Evolutionary conservation across 179 eudicot species (phyloP).

Genomic region (Patellifolia procumbens): DNA sequence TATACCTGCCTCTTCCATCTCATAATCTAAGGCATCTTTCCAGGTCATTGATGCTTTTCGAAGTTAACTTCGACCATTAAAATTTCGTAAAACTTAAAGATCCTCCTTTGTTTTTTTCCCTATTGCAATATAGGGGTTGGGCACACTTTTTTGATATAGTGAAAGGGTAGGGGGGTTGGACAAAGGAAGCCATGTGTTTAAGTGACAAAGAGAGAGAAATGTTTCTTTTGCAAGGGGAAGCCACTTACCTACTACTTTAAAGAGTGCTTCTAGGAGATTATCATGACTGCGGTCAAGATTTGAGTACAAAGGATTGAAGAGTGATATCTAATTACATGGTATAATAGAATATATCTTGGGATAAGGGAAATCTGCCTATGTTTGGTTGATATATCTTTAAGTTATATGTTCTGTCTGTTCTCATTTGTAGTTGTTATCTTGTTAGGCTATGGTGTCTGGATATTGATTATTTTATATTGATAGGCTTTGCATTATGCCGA

Average conservation of each 20-base stretch:
- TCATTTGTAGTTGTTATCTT: background rate
- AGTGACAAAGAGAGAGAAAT: background rate
- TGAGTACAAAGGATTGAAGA: background rate
- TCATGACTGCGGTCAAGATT: background rate
- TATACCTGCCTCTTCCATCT: background rate
- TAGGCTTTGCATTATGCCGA: slow-evolving; percentile 90
- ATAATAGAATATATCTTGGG: background rate
- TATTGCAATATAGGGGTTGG: background rate
- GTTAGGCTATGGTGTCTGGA: slow-evolving; percentile 7
- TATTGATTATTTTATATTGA: slow-evolving; percentile 23
- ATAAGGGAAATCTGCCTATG: background rate
- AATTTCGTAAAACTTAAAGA: background rate
- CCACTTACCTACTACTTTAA: background rate
- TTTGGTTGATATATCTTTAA: background rate
- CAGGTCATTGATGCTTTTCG: background rate
- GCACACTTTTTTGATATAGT: background rate
- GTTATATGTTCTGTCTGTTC: background rate
- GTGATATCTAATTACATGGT: background rate
- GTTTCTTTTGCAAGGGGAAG: too few relatives aligned
- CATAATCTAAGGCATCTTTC: background rate
- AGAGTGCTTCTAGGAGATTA: background rate
- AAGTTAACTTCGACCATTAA: background rate
- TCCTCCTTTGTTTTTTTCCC: too few relatives aligned
- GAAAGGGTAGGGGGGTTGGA: too few relatives aligned
- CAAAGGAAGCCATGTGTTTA: background rate